Evolutionary conservation across 2,329 filamentous ascomycete genomes (phyloP).

Genomic region (Ceratocystis variospora): DNA sequence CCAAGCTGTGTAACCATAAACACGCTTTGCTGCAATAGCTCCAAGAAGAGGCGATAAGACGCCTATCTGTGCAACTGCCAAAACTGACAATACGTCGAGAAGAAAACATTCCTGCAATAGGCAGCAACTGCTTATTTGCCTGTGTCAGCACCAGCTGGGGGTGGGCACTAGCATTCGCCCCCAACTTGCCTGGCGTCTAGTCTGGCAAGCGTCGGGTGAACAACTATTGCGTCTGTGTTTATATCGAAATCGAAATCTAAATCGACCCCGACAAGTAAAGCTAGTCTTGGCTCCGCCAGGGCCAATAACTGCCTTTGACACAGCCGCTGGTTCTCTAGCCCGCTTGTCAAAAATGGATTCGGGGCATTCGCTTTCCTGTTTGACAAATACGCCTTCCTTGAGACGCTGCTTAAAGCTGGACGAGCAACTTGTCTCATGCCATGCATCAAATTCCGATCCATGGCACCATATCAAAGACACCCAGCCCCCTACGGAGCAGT

Average conservation of each 20-base stretch:
- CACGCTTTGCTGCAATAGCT: background rate
- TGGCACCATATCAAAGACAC: background rate
- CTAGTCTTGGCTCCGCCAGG: background rate
- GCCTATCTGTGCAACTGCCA: background rate
- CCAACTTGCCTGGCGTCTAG: too few relatives aligned
- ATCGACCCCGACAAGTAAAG: background rate
- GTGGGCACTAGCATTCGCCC: background rate
- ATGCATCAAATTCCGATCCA: background rate
- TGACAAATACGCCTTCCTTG: background rate
- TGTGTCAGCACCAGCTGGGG: background rate
- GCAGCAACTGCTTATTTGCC: background rate
- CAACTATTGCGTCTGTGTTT: background rate
- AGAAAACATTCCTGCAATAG: background rate
- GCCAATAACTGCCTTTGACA: background rate
- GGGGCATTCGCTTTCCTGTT: background rate
- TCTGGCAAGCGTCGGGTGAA: too few relatives aligned
- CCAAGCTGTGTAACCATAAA: background rate
- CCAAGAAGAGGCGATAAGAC: background rate
- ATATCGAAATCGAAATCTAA: too few relatives aligned
- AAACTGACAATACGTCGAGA: background rate
- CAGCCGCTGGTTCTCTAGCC: background rate
- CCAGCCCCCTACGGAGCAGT: too few relatives aligned
- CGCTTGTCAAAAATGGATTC: background rate
- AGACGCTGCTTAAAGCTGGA: background rate
- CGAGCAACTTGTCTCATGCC: background rate